Evolutionary conservation across 768 basidiomycete species (phyloP).

Genomic region (Calocybe cyanea): DNA sequence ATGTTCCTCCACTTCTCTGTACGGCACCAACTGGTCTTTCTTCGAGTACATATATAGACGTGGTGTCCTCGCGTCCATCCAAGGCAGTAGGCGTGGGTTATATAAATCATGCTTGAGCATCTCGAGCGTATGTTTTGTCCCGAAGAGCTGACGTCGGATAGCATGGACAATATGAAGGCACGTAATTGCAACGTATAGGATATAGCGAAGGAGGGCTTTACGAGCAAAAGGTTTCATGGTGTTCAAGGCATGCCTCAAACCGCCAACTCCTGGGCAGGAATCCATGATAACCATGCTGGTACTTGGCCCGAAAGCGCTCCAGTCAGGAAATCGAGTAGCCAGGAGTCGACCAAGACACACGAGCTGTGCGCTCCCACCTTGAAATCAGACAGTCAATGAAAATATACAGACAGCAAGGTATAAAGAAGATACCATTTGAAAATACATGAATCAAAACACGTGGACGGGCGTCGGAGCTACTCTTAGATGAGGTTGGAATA

Average conservation of each 20-base stretch:
- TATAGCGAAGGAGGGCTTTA: slow-evolving; percentile 24
- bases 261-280: slow-evolving; percentile 39
- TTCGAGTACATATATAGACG: slow-evolving; percentile 46
- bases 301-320: slow-evolving; percentile 13
- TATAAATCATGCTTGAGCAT: slow-evolving; percentile 26
- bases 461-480: slow-evolving; percentile 12
- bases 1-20: slow-evolving; percentile 34
- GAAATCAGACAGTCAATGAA: neutral
- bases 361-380: slow-evolving; percentile 40
- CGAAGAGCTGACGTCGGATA: slow-evolving; percentile 21
- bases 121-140: slow-evolving; percentile 18
- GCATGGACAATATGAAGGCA: slow-evolving; percentile 18
- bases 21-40: slow-evolving; percentile 35
- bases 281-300: slow-evolving; percentile 38
- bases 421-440: slow-evolving; percentile 36
- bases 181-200: slow-evolving; percentile 22
- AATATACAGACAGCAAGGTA: neutral
- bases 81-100: slow-evolving; percentile 31
- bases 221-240: slow-evolving; percentile 30
- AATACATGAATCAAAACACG: slow-evolving; percentile 43
- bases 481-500: slow-evolving; percentile 17
- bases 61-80: slow-evolving; percentile 33
- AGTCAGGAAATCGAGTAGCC: slow-evolving; percentile 12
- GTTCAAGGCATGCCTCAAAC: slow-evolving; percentile 20
- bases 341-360: slow-evolving; percentile 31